Evolutionary conservation across 129 eudicot species (phyloP), one percentile per base, ranked within the genome.

Genomic region (Cynara cardunculus): DNA sequence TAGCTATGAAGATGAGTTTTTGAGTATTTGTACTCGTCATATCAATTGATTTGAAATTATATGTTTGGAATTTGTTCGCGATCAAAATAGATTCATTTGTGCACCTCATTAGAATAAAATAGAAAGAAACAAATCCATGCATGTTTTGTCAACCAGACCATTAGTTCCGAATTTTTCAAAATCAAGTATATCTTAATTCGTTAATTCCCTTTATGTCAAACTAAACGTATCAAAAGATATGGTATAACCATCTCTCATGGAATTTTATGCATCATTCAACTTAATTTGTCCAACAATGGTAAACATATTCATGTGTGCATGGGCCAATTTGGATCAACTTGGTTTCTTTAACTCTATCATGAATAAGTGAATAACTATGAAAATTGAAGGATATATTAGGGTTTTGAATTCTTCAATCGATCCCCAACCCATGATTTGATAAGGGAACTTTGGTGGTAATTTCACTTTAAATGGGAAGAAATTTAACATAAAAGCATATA

Each of bases 401-500:
- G 69, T 19, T 64, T 64, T 64, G 27, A 62, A 62, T 21, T 62
- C 14, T 25, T 21, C 4, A 62, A 14, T 4, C 2, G 2, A n/a
- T 19, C 69, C 25, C 70, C 69, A 56, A 56, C 5, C 61, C 71
- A 75, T 75, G 79, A 75, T 59, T 59, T 75, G 71, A 75, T 30
- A 5, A 5, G 71, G 24, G 70, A 21, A 75, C 30, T 11, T 56
- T 75, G 28, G 70, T 65, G 79, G 69, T 64, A 64, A 64, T 64
- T 64, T 59, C 30, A 11, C 70, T 28, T 75, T 56, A 53, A 75
- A 75, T 75, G 28, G 12, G 8, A 28, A 4, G 79, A 75, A 31
- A 75, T 59, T 28, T 4, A 75, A 59, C 79, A 31, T 75, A 59
- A 59, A 30, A 59, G 79, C 70, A 75, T 75, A 75, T 75, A 75